Percentiles rank a stretch among this genome's conserved stretches.
Conservation (phyloP, 2,329 filamentous ascomycete genomes). For the Esteya vermicola region DNA sequence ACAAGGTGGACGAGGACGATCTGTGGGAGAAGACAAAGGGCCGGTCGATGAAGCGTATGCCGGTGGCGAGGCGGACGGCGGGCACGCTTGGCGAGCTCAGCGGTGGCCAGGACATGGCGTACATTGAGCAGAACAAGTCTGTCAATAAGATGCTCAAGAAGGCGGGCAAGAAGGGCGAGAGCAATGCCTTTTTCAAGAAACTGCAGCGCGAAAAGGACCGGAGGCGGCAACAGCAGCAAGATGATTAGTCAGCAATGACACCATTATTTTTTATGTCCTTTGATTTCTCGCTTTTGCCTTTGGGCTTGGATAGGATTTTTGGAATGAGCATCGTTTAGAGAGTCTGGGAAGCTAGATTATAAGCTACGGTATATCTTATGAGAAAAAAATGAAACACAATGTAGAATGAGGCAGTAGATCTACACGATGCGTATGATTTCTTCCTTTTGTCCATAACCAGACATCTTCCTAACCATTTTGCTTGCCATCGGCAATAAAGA, state of each 20-base stretch:
- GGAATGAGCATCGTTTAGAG: no score
- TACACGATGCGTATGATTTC: no score
- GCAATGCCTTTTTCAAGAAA: constrained; percentile 40
- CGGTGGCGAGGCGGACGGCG: constrained; percentile 59
- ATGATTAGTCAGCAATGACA: background rate
- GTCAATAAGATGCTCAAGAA: constrained; percentile 50
- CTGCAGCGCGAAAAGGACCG: constrained; percentile 2
- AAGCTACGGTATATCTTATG: no score
- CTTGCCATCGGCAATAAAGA: no score
- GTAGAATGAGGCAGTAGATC: no score
- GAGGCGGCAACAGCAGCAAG: background rate
- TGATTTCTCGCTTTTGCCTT: background rate
- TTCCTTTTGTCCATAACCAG: no score
- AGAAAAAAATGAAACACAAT: no score
- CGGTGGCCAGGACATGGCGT: constrained; percentile 96
- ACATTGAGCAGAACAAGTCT: constrained; percentile 67
- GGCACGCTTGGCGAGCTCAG: constrained; percentile 75
- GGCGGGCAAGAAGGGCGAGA: constrained; percentile 38
- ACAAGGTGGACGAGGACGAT: constrained; percentile 21
- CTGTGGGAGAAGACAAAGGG: constrained; percentile 15
- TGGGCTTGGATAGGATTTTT: no score
- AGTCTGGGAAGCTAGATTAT: background rate
- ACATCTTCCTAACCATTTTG: no score
- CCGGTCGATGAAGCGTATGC: constrained; percentile 9
- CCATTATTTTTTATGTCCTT: background rate